Evolutionary conservation across 768 basidiomycete genomes (phyloP).

Genomic region (Boletus subcaerulescens): DNA sequence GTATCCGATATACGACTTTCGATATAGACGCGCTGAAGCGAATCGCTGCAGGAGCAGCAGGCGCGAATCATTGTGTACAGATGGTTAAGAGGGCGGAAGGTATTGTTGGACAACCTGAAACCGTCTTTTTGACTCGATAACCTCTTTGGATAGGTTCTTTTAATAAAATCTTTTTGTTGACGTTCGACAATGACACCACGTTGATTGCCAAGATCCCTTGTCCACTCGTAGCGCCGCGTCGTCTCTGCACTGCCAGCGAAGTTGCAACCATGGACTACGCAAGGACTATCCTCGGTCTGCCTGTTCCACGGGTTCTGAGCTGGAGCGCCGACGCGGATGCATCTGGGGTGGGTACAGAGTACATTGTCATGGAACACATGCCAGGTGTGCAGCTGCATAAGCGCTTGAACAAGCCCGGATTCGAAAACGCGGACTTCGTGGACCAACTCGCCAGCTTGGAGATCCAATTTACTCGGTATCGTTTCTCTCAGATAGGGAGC

Average conservation of each 20-base stretch:
- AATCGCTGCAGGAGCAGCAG: constrained; percentile 8
- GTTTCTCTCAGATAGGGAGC: constrained; percentile 34
- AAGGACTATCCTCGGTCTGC: constrained; percentile 25
- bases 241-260: constrained; percentile 34
- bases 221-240: constrained; percentile 26
- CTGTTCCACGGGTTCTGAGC: constrained; percentile 29
- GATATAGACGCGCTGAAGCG: constrained; percentile 22
- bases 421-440: constrained; percentile 10
- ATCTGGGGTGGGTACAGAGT: constrained; percentile 28
- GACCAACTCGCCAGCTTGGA: constrained; percentile 21
- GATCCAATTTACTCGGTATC: constrained; percentile 11
- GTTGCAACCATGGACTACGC: constrained; percentile 36
- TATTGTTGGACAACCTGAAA: neutral
- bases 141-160: constrained; percentile 1
- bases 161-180: constrained; percentile 13
- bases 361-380: constrained; percentile 35
- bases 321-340: constrained; percentile 27
- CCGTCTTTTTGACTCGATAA: no score
- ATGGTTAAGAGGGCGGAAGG: constrained; percentile 14
- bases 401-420: neutral
- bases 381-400: constrained; percentile 23
- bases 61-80: constrained; percentile 15
- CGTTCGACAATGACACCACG: constrained; percentile 11
- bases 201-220: constrained; percentile 15
- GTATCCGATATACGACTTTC: neutral